Conservation (phyloP, 352 stramenopile species). For the Phytophthora cryptogea region DNA sequence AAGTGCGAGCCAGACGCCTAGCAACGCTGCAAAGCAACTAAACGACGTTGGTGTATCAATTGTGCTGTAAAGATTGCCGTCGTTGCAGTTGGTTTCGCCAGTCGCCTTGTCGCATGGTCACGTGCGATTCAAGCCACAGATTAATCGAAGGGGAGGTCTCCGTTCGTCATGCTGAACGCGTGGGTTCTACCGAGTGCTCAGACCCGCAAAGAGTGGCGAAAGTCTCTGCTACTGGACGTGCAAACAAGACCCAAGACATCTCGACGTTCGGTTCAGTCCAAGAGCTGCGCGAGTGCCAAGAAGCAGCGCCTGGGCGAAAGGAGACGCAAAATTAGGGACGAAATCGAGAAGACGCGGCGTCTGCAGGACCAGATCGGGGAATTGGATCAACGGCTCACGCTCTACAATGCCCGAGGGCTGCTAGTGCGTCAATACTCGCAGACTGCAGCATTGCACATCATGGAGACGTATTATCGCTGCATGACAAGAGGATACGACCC, state of each 20-base stretch:
- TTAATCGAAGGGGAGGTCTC: too few relatives aligned
- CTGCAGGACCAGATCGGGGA: slow-evolving; percentile 13
- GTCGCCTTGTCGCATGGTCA: too few relatives aligned
- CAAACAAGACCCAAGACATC: background rate
- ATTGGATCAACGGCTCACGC: slow-evolving; percentile 5
- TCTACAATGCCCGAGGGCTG: background rate
- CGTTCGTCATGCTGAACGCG: too few relatives aligned
- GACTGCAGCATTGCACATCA: slow-evolving; percentile 28
- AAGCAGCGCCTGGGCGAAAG: background rate
- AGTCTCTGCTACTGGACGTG: background rate
- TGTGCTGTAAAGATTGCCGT: background rate
- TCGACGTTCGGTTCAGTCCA: background rate
- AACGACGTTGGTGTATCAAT: background rate
- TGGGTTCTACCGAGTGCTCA: too few relatives aligned
- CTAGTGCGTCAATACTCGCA: slow-evolving; percentile 23
- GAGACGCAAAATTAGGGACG: background rate
- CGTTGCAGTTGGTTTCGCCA: too few relatives aligned
- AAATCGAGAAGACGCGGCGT: background rate
- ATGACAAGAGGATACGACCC: slow-evolving; percentile 33
- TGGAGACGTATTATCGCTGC: slow-evolving; percentile 41
- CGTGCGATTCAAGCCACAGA: too few relatives aligned
- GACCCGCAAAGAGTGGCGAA: too few relatives aligned
- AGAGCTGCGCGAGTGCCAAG: slow-evolving; percentile 8
- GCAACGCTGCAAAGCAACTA: slow-evolving; percentile 4
- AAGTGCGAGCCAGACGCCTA: slow-evolving; percentile 46